Evolutionary conservation across 169 alveolate species (phyloP), one percentile per base, ranked within the genome.

Genomic region (Theileria orientalis): DNA sequence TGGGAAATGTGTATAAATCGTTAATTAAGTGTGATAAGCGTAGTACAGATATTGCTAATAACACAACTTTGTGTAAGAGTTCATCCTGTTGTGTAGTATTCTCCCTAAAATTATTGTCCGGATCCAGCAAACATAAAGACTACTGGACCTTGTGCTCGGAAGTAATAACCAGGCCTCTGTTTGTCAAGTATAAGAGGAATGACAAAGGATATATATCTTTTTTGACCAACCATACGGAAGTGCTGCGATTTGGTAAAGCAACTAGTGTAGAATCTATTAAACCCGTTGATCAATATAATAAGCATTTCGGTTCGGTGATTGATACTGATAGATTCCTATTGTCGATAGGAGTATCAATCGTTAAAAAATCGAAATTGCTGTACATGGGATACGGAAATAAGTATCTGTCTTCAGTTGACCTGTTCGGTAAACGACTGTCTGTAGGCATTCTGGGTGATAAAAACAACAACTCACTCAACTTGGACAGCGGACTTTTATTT

Each of bases 331-430:
- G 5, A 27, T 76, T 68, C 35, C 63, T 61, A 23, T 35, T 76
- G 2, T 47, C 66, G 0, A 29, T 76, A n/a, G 85, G 73, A 1
- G 73, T 40, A 7, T 71, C 79, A 0, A 40, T 76, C 9, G 63
- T 76, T n/a, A 7, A 32, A 7, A 14, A 35, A 29, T 75, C 72
- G 7, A 69, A 35, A 21, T 62, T 76, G 21, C 40, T 76, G 2
- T 76, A 69, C 56, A 62, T 57, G 41, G 85, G 85, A 19, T 68
- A 76, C 32, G 85, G 85, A 16, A 23, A 44, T 29, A 35, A 69
- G 19, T 27, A 23, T 23, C 64, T 76, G 14, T 56, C 72, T 19
- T 33, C 85, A 29, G 66, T 59, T 19, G 85, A 76, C 29, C 49
- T 76, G 33, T 68, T 67, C 32, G 85, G 80, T 11, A 76, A 54